These are phyloP conservation scores for Hygrocybe coccinea DNA, from an alignment of 768 basidiomycete genomes.

Conservation along the genomic window DNA sequence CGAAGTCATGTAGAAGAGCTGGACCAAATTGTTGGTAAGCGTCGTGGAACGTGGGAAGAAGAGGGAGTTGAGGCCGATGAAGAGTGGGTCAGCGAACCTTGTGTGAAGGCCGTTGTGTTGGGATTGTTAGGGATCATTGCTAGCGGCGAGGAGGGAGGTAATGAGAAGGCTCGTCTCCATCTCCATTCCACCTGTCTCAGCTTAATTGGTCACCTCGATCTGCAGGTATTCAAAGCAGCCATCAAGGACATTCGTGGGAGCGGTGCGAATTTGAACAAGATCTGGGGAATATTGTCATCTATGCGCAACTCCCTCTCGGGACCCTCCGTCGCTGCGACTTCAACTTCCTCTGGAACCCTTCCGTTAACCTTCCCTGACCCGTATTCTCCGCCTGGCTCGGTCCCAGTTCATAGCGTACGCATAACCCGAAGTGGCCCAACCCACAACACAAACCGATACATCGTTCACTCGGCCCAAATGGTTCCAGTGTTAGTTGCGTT, in stretches of 20 bases:
- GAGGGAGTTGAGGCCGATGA: conserved; percentile 35
- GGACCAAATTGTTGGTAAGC: conserved; percentile 46
- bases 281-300: conserved; percentile 53
- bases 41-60: conserved; percentile 31
- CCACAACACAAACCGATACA: conserved; percentile 23
- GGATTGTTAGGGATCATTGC: conserved; percentile 55
- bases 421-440: conserved; percentile 33
- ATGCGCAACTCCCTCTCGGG: conserved; percentile 37
- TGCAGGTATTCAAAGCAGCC: conserved; percentile 41
- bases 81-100: conserved; percentile 63
- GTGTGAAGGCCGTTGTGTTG: conserved; percentile 58
- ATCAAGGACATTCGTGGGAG: conserved; percentile 48
- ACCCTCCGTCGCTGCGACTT: conserved; percentile 9
- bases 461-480: conserved; percentile 52
- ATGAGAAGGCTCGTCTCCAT: conserved; percentile 30
- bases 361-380: conserved; percentile 52
- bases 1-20: conserved; percentile 57
- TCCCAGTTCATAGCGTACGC: conserved; percentile 43
- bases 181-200: neutral
- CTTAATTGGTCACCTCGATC: conserved; percentile 9
- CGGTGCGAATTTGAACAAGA: conserved; percentile 54
- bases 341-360: conserved; percentile 1
- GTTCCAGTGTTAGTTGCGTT: conserved; percentile 60
- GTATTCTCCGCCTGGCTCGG: conserved; percentile 45
- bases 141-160: conserved; percentile 37